Evolutionary conservation across 495 filamentous ascomycete genomes (phyloP), one percentile per base, ranked within the genome.

Genomic region (Aspergillus egyptiacus): DNA sequence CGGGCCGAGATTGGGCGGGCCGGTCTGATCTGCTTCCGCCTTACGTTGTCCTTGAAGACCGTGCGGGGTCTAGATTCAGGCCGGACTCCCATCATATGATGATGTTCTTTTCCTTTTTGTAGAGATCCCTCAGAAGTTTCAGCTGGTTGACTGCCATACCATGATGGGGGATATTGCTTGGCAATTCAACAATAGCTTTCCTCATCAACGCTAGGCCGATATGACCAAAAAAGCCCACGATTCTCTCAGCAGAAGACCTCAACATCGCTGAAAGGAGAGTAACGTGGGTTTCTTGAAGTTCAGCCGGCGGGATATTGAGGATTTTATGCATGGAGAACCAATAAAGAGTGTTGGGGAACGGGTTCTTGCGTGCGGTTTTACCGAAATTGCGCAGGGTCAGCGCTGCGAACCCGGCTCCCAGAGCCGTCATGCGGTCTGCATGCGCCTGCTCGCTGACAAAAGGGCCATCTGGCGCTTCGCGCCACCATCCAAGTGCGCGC

Each of bases 331-430:
- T 66, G 0, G 83, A 70, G 8, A 69, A 61, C 93, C 93, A 99
- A 66, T 89, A 96, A 19, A 89, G 72, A 19, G 72, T 72, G 33
- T 86, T 84, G 0, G 90, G 87, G 59, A 84, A 89, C 0, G 91
- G 89, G 50, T 94, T 94, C 17, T 61, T 62, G n/a, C 72, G 70
- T 23, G 71, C 70, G 0, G 82, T 78, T 52, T 75, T 81, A 25
- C 74, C 72, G 58, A 95, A 98, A 55, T 94, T 85, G 25, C 91
- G 83, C 5, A 95, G 72, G 2, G 84, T 76, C 13, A 97, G 68
- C 6, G 91, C 77, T 0, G 91, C 83, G 60, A 81, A 99, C 2
- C 94, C 94, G 14, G 85, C 82, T 0, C 81, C 87, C 1, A 96
- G 68, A 2, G 90, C 93, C 6, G 80, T 84, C 85, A 96, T 91